Evolutionary conservation across 768 basidiomycete species (phyloP), one percentile per base, ranked within the genome.

Genomic region (Mycena albidolilacea): DNA sequence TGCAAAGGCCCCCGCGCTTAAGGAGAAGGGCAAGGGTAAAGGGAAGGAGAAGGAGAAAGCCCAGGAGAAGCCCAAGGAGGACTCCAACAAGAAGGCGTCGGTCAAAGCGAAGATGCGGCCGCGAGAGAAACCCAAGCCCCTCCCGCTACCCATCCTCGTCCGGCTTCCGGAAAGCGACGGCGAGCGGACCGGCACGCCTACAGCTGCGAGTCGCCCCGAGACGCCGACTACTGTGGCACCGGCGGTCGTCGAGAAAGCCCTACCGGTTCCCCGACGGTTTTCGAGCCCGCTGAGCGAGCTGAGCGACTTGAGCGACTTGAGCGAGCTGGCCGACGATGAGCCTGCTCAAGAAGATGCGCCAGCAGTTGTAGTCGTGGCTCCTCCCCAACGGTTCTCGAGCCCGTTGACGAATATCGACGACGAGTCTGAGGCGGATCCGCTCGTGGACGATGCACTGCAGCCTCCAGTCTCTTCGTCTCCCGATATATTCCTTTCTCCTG

Each of bases 71-170:
- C 59, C 63, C 30, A 73, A 66, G 48, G 50, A 65, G 52, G 72
- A 73, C 30, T 30, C 3, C 7, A 50, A 17, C 14, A 74, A 75
- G 48, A 83, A 82, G 69, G 30, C 74, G 52, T 83, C 82, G 61
- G 70, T 82, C 76, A 85, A 83, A 80, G 77, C 78, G 44, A 83
- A 80, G 75, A 84, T 82, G 85, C 80, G 81, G 35, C 77, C 78
- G 19, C 78, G 80, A 69, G 79, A 82, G 70, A 78, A 79, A 30
- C 76, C 82, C 21, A 82, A 84, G 64, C 73, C 82, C 39, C 63
- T 75, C 11, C 78, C 80, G 35, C 67, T 78, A 17, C 75, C 81
- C 23, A 76, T 81, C 9, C 77, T 78, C 5, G 80, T 79, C 44
- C 80, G 82, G 15, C 80, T 83, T 39, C 78, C 69, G 10, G 81